Evolutionary conservation across 2,329 filamentous ascomycete species (phyloP), one percentile per base, ranked within the genome.

Genomic region (Monilinia laxa): DNA sequence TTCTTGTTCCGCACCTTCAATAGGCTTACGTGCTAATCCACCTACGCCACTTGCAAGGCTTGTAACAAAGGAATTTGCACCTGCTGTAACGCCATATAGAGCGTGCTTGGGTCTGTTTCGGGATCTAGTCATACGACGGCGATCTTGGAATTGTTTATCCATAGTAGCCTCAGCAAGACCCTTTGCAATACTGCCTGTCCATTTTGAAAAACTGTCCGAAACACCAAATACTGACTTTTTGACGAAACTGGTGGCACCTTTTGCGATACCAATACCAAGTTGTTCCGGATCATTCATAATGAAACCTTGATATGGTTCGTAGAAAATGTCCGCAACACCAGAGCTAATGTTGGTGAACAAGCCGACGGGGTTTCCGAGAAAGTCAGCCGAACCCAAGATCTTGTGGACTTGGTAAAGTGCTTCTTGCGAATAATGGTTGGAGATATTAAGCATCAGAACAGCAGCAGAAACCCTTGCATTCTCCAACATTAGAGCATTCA

Each of bases 151-250:
- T 76, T 99, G 94, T 79, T 99, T 98, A 81, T 99, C 95, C 71
- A 99, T 85, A 6, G 94, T 97, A 23, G 95, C 95, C 45, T 93
- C 95, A 2, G 95, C 93, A 58, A 99, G 86, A 68, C 95, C 95
- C 80, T 99, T 99, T 72, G 93, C 96, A 78, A 99, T 90, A 78
- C 92, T 96, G 64, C 96, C 96, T 1, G 96, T 99, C 77, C 98
- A 91, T 77, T 99, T 99, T 73, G 93, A 95, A 81, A 99, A 93
- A 75, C 92, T 97, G 81, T 99, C 96, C 1, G 91, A 96, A 77
- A 99, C 91, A 56, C 95, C 96, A 78, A 97, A 99, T 14, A 99
- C 94, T 0, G 93, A 96, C 80, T 99, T 99, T 84, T 99, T 99
- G 72, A 97, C 91, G 75, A 99, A 98, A 71, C 92, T 97, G 0